Evolutionary conservation across 1,139 yeast genomes (phyloP).

Genomic region (Taphrina deformans): DNA sequence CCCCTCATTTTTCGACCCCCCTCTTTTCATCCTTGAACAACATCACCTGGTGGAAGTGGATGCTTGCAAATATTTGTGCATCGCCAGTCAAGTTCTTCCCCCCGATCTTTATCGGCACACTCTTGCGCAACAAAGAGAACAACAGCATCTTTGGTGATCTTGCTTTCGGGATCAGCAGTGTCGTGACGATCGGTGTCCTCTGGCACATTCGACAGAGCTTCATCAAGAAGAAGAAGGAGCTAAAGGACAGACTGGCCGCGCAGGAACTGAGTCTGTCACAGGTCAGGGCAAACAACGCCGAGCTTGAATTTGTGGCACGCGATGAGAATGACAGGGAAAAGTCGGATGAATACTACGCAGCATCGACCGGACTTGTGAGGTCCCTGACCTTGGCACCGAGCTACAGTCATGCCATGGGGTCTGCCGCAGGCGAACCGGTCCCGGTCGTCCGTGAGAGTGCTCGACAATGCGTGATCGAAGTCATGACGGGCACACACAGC

Average conservation of each 20-base stretch:
- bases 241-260: background rate
- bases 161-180: slow-evolving; percentile 9
- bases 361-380: background rate
- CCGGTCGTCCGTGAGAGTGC: background rate
- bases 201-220: slow-evolving; percentile 5
- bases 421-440: background rate
- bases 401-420: background rate
- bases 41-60: slow-evolving; percentile 29
- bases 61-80: slow-evolving; percentile 17
- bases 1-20: slow-evolving; percentile 34
- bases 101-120: slow-evolving; percentile 18
- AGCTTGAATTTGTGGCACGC: background rate
- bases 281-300: background rate
- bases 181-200: slow-evolving; percentile 18
- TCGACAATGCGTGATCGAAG: background rate
- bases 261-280: slow-evolving; percentile 1
- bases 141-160: slow-evolving; percentile 12
- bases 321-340: background rate
- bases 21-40: slow-evolving; percentile 27
- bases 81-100: slow-evolving; percentile 31
- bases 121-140: slow-evolving; percentile 19
- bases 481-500: background rate
- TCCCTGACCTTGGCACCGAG: background rate
- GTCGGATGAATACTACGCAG: background rate
- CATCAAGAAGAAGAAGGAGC: slow-evolving; percentile 3